phyloP scores from a whole-genome alignment of 768 basidiomycete species.

The Calocybe gangraenosa region DNA sequence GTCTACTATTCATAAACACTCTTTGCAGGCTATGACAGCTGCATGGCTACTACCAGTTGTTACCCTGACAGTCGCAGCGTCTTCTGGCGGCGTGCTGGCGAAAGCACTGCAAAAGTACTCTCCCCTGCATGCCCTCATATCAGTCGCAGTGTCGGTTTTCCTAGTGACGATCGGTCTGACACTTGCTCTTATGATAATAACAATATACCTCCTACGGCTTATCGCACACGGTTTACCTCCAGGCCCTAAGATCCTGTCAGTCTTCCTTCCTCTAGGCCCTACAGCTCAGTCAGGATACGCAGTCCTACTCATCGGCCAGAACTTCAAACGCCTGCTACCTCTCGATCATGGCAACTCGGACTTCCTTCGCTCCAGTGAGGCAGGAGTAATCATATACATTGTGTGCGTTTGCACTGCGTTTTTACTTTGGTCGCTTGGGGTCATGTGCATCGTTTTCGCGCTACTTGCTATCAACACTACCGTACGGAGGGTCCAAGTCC shows the following conservation, averaged over 20 bases:
- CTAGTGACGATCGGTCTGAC: conserved; percentile 53
- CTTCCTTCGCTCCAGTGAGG: conserved; percentile 29
- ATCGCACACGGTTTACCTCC: conserved; percentile 48
- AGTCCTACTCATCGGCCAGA: conserved; percentile 51
- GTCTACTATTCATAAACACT: conserved; percentile 57
- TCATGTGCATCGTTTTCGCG: conserved; percentile 60
- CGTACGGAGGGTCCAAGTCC: conserved; percentile 34
- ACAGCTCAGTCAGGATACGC: conserved; percentile 64
- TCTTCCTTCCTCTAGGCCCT: conserved; percentile 75
- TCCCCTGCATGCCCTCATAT: conserved; percentile 46
- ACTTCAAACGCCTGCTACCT: conserved; percentile 34
- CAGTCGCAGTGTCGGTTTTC: conserved; percentile 49
- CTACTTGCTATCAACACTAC: conserved; percentile 44
- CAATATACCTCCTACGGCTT: conserved; percentile 58
- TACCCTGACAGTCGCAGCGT: conserved; percentile 65
- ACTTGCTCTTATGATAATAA: conserved; percentile 63
- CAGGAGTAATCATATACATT: conserved; percentile 37
- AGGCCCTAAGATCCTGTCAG: conserved; percentile 45
- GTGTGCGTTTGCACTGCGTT: conserved; percentile 46
- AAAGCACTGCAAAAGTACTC: conserved; percentile 42
- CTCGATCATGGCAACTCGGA: conserved; percentile 23
- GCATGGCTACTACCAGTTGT: conserved; percentile 77
- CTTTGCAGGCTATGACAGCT: conserved; percentile 51
- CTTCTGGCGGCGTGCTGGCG: conserved; percentile 60
- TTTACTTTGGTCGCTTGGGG: conserved; percentile 57